These are phyloP conservation scores for Endocarpon pusillum DNA, from an alignment of 495 filamentous ascomycete species.

Conservation along the genomic window DNA sequence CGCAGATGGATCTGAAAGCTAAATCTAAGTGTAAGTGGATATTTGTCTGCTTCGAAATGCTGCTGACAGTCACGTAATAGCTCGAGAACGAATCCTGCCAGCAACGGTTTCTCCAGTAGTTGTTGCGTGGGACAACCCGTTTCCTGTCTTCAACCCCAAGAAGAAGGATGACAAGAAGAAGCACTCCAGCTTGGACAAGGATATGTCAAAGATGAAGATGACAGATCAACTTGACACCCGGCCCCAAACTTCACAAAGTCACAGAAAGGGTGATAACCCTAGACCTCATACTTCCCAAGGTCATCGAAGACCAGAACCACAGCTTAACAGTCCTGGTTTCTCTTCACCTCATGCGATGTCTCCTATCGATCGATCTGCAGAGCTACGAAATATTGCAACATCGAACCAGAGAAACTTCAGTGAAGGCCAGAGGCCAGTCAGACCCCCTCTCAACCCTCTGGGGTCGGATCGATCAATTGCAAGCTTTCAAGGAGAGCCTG, in stretches of 20 bases:
- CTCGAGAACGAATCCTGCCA: constrained; percentile 13
- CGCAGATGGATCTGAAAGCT: not conserved
- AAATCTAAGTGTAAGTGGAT: not conserved
- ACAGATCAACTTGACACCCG: too few relatives aligned
- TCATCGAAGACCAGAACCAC: constrained; percentile 14
- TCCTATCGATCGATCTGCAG: not conserved
- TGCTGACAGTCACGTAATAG: constrained; percentile 6
- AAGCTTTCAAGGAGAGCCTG: too few relatives aligned
- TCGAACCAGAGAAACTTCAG: not conserved
- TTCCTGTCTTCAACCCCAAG: constrained; percentile 43
- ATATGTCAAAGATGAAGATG: constrained; percentile 8
- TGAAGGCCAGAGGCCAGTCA: not conserved
- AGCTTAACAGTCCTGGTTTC: not conserved
- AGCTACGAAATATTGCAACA: not conserved
- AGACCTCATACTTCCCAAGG: constrained; percentile 5
- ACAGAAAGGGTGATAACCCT: constrained; percentile 11
- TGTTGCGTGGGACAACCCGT: constrained; percentile 46
- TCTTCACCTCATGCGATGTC: not conserved
- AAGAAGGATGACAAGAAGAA: constrained; percentile 27
- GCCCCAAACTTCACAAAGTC: constrained; percentile 6
- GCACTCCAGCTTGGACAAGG: constrained; percentile 8
- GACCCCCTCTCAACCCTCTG: not conserved
- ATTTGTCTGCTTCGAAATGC: not conserved
- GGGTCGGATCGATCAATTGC: too few relatives aligned
- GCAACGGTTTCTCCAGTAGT: constrained; percentile 29